Evolutionary conservation across 352 stramenopile genomes (phyloP).

Genomic region (Lagenidium giganteum): DNA sequence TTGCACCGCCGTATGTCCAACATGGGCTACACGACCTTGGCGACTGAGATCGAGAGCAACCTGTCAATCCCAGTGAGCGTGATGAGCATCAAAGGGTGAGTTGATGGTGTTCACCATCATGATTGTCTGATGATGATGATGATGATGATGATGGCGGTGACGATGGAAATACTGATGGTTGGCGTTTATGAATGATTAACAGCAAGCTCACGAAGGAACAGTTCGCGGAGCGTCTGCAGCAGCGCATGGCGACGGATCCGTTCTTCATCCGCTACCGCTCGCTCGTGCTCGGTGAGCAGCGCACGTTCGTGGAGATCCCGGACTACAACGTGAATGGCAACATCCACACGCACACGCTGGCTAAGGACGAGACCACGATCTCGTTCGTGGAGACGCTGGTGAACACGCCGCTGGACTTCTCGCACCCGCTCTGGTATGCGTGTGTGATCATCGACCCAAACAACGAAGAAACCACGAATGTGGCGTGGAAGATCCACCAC

Average conservation of each 20-base stretch:
- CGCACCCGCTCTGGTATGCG: slow-evolving; percentile 74
- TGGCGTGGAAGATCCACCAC: slow-evolving; percentile 75
- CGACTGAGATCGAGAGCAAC: slow-evolving; percentile 72
- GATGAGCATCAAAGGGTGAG: slow-evolving; percentile 47
- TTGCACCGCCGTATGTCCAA: slow-evolving; percentile 61
- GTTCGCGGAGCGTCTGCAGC: slow-evolving; percentile 43
- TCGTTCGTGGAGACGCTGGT: slow-evolving; percentile 64
- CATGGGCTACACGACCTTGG: slow-evolving; percentile 64
- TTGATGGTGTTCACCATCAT: no score
- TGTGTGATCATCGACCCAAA: slow-evolving; percentile 48
- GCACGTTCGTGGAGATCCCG: slow-evolving; percentile 52
- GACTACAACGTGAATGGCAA: slow-evolving; percentile 51
- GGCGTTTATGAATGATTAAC: no score
- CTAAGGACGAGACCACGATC: slow-evolving; percentile 45
- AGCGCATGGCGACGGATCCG: slow-evolving; percentile 37
- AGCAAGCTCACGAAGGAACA: slow-evolving; percentile 33
- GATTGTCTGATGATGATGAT: no score
- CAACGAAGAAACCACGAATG: slow-evolving; percentile 26
- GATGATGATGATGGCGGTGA: no score
- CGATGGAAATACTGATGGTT: no score
- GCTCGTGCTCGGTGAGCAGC: slow-evolving; percentile 34
- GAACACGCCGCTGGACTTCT: slow-evolving; percentile 60
- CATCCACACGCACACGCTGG: slow-evolving; percentile 49
- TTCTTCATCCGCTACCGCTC: slow-evolving; percentile 76
- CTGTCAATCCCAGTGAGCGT: slow-evolving; percentile 71